phyloP scores from a whole-genome alignment of 768 basidiomycete genomes.

The Lactarius hengduanensis region DNA sequence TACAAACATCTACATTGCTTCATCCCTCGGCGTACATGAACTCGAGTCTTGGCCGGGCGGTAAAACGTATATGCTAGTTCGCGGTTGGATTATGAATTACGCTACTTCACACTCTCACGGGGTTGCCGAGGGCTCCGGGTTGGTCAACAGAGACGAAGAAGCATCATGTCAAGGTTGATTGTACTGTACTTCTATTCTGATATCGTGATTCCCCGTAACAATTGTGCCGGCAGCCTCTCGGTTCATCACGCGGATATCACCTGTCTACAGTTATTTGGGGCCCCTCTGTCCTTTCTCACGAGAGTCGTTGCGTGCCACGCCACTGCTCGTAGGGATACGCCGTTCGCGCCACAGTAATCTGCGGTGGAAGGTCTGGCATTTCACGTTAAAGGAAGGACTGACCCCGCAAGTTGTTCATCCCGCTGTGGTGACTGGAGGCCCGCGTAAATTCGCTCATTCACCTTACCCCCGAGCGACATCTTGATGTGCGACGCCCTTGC shows the following conservation, averaged over 20 bases:
- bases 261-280: constrained; percentile 4
- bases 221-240: constrained; percentile 3
- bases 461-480: not conserved
- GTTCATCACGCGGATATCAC: constrained; percentile 5
- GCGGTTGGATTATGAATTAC: not conserved
- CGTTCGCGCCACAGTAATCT: constrained; percentile 14
- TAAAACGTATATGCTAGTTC: not conserved
- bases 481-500: not conserved
- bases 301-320: constrained; percentile 21
- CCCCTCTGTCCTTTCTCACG: constrained; percentile 16
- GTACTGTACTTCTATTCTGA: constrained; percentile 11
- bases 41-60: not conserved
- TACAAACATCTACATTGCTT: not conserved
- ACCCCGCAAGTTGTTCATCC: constrained; percentile 5
- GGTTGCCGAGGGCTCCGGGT: constrained; percentile 12
- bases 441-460: constrained; percentile 6
- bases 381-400: not conserved
- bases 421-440: constrained; percentile 1
- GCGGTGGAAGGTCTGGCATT: constrained; percentile 10
- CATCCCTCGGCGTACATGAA: not conserved
- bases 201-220: constrained; percentile 3
- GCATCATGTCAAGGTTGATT: constrained; percentile 10
- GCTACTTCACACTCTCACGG: constrained; percentile 10
- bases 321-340: constrained; percentile 20
- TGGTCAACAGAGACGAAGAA: constrained; percentile 5